phyloP scores from a whole-genome alignment of 352 stramenopile species.

The Phytophthora quininea region DNA sequence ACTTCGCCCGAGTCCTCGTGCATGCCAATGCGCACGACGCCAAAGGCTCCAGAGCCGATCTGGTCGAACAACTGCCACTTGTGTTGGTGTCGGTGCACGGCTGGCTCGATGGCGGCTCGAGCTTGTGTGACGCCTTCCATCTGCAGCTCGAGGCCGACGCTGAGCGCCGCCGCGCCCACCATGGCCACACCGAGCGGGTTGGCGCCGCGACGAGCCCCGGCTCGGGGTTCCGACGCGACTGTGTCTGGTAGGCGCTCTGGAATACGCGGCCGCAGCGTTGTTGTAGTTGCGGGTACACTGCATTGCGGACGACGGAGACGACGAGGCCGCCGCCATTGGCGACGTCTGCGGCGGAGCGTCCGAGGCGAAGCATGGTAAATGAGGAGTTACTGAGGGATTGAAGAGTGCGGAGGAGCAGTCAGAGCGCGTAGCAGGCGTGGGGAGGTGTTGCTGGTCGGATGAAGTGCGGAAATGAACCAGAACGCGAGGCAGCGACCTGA shows the following conservation, averaged over 20 bases:
- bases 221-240: conserved; percentile 22
- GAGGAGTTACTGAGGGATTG: not conserved
- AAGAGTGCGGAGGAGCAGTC: too few species aligned
- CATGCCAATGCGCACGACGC: conserved; percentile 72
- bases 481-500: too few species aligned
- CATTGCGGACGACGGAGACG: conserved; percentile 22
- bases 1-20: conserved; percentile 71
- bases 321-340: conserved; percentile 17
- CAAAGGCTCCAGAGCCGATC: conserved; percentile 76
- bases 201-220: conserved; percentile 12
- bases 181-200: conserved; percentile 53
- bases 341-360: conserved; percentile 29
- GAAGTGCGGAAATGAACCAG: too few species aligned
- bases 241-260: conserved; percentile 45
- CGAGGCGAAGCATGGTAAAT: conserved; percentile 32
- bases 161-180: conserved; percentile 54
- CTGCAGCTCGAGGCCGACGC: conserved; percentile 42
- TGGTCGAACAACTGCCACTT: conserved; percentile 75
- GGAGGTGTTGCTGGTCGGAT: too few species aligned
- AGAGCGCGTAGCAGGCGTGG: too few species aligned
- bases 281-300: conserved; percentile 22
- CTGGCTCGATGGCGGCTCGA: conserved; percentile 42
- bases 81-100: conserved; percentile 12
- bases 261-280: conserved; percentile 16
- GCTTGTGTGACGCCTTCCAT: conserved; percentile 43